Base-by-base conservation (phyloP, 2,329 filamentous ascomycete genomes). In the Fusarium piperis region DNA sequence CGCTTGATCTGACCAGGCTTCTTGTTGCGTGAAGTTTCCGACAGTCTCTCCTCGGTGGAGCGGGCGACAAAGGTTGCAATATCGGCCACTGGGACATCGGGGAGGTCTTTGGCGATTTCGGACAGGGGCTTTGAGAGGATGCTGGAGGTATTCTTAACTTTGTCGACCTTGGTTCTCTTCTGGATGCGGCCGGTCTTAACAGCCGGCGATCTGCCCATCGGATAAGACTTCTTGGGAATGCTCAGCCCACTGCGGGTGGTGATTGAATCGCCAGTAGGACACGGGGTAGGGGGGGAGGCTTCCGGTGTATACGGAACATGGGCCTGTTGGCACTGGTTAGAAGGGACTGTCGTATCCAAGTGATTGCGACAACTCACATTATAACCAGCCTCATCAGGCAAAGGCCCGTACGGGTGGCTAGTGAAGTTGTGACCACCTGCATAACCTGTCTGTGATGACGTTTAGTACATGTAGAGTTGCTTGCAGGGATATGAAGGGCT, bases 11-110 rank as follows among this genome's bases (percentile, higher is more conserved):
- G 94, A 28, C 93, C 93, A 36, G 90, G 84, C 76, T 91, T 94
- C 64, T 90, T 88, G 75, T 89, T 88, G 46, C 90, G 74, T 28
- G 75, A 87, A 11, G 92, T 90, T 79, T 97, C 94, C 61, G 85
- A 82, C 55, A 85, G 85, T 63, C 95, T 89, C 8, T 87, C 86
- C 63, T 93, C 91, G 2, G 85, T 82, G 11, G 92, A 85, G 57
- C 95, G 89, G 75, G 92, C 90, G 36, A 97, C 94, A 85, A 93
- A 97, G 28, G 86, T 85, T 59, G 92, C 89, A 83, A 98, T 97
- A 80, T 98, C 92, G 57, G 89, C 88, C 55, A 97, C 85, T 0
- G 89, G 87, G 39, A 94, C 86, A 61, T 87, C 79, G 18, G 85
- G 85, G 68, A 89, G 85, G 59, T 91, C 86, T 72, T 86, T 88